phyloP scores from a whole-genome alignment of 345 rosid species.

The Reutealis trisperma region DNA sequence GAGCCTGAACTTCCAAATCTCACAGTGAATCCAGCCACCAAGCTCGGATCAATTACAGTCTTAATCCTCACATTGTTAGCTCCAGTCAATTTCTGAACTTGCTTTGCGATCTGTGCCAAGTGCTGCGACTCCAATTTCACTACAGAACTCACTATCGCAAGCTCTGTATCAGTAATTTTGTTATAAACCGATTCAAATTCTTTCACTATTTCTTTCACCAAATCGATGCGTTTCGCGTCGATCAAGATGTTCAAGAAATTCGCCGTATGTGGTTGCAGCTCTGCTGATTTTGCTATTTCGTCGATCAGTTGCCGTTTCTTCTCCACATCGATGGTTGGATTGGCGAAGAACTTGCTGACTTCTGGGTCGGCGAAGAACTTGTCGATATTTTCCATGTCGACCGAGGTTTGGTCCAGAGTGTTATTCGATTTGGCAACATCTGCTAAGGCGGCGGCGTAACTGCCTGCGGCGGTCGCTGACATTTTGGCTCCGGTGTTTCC shows the following conservation, averaged over 20 bases:
- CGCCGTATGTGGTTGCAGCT: conserved; percentile 56
- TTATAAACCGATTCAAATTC: conserved; percentile 81
- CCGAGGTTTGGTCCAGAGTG: conserved; percentile 60
- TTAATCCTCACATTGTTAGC: conserved; percentile 87
- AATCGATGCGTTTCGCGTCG: conserved; percentile 61
- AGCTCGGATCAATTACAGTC: conserved; percentile 66
- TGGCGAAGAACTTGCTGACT: conserved; percentile 55
- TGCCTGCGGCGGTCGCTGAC: conserved; percentile 59
- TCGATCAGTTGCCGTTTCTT: conserved; percentile 62
- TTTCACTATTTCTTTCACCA: conserved; percentile 60
- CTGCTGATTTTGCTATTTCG: conserved; percentile 48
- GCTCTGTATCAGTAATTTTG: conserved; percentile 63
- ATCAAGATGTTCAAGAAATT: conserved; percentile 72
- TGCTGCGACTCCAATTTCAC: conserved; percentile 77
- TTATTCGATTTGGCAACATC: conserved; percentile 68
- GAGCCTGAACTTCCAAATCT: conserved; percentile 78
- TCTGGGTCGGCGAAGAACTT: conserved; percentile 57
- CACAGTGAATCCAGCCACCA: conserved; percentile 92
- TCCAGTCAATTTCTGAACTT: conserved; percentile 87
- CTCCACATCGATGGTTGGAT: conserved; percentile 50
- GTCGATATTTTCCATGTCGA: conserved; percentile 77
- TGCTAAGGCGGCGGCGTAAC: conserved; percentile 78
- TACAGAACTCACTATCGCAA: conserved; percentile 81
- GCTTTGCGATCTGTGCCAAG: conserved; percentile 83
- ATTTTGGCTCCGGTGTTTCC: conserved; percentile 49